phyloP scores from a whole-genome alignment of 2,329 filamentous ascomycete species.

The Metarhizium robertsii region DNA sequence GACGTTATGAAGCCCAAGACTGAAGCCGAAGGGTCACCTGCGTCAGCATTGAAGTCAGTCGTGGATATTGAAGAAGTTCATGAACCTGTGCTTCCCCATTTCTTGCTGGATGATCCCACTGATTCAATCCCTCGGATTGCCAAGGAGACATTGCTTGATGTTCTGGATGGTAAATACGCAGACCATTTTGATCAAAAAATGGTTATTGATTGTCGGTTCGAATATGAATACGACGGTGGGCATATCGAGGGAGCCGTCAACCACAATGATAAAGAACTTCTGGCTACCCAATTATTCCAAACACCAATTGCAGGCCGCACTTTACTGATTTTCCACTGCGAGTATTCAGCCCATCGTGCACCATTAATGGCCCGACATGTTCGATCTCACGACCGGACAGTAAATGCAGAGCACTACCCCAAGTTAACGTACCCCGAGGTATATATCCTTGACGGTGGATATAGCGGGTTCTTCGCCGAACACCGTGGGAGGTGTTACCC shows the following conservation, averaged over 20 bases:
- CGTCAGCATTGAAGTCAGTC: constrained; percentile 54
- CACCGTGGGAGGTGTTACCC: constrained; percentile 78
- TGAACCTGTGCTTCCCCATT: constrained; percentile 71
- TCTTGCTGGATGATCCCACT: constrained; percentile 66
- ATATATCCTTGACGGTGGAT: constrained; percentile 94
- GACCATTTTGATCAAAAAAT: constrained; percentile 70
- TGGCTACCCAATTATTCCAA: constrained; percentile 71
- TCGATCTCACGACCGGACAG: constrained; percentile 75
- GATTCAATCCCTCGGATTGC: constrained; percentile 86
- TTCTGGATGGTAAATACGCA: constrained; percentile 78
- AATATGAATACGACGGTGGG: constrained; percentile 96
- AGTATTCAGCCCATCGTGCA: constrained; percentile 94
- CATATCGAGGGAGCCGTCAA: constrained; percentile 92
- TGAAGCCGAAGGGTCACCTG: constrained; percentile 42
- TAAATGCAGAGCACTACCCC: constrained; percentile 81
- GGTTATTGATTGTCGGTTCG: constrained; percentile 93
- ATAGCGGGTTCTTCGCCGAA: constrained; percentile 81
- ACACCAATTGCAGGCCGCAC: constrained; percentile 59
- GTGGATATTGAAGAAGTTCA: constrained; percentile 76
- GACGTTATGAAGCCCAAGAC: constrained; percentile 76
- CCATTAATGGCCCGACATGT: constrained; percentile 94
- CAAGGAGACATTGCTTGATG: constrained; percentile 70
- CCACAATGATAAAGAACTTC: constrained; percentile 89
- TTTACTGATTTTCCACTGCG: constrained; percentile 89
- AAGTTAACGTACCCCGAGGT: constrained; percentile 90